Conservation (phyloP, 306 rosid genomes). For the Astragalus glycyphyllos region DNA sequence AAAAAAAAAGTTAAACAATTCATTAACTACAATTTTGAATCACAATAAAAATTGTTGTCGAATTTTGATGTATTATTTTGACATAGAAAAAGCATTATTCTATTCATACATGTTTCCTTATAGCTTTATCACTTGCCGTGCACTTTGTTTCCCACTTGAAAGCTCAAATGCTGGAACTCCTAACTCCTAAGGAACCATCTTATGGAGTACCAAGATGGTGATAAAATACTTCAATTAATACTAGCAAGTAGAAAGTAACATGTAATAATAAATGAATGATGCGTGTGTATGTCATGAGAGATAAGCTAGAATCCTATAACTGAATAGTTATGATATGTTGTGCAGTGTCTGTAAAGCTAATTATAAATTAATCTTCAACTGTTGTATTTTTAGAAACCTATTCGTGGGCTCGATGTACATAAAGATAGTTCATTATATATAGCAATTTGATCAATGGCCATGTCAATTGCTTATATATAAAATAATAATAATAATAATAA, state of each 20-base stretch:
- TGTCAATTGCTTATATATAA: no score
- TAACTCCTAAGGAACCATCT: conserved; percentile 35
- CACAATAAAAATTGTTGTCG: no score
- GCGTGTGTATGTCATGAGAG: conserved; percentile 40
- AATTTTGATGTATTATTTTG: no score
- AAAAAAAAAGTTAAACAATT: no score
- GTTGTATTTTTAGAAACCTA: conserved; percentile 26
- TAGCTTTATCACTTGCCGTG: conserved; percentile 25
- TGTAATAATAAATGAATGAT: conserved; percentile 20
- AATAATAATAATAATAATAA: no score
- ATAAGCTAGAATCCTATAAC: conserved; percentile 22
- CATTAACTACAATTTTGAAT: no score
- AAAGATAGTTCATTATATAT: conserved; percentile 18
- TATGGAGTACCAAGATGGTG: conserved; percentile 13
- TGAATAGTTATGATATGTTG: not conserved
- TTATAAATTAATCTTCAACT: conserved; percentile 32
- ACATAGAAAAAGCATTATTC: no score
- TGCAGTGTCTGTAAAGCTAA: conserved; percentile 42
- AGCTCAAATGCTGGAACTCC: conserved; percentile 50
- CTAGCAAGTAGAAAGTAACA: conserved; percentile 19
- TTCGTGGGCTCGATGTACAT: conserved; percentile 62
- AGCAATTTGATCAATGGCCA: conserved; percentile 36
- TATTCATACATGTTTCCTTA: not conserved
- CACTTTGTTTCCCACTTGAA: conserved; percentile 43
- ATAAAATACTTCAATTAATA: conserved; percentile 13